phyloP scores from a whole-genome alignment of 2,329 filamentous ascomycete genomes.

The Colletotrichum sublineola region DNA sequence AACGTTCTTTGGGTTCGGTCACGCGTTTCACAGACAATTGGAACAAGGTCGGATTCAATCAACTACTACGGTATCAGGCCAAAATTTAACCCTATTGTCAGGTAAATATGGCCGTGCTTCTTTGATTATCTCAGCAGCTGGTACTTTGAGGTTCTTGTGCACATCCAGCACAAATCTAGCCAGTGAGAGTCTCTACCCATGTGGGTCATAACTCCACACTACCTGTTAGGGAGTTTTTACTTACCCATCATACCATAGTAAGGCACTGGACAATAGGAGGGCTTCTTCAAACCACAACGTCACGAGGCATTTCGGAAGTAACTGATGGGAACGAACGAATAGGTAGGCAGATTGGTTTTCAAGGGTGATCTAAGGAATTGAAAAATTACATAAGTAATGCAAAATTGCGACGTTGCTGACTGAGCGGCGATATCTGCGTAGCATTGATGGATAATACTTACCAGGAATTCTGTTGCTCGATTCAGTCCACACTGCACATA shows the following conservation, averaged over 20 bases:
- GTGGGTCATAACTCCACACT: too few relatives aligned
- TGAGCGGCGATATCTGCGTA: too few relatives aligned
- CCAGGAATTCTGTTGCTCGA: not conserved
- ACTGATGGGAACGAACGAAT: not conserved
- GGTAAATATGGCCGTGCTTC: too few relatives aligned
- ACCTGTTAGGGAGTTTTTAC: too few relatives aligned
- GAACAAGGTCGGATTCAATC: not conserved
- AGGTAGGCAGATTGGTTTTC: not conserved
- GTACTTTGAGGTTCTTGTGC: too few relatives aligned
- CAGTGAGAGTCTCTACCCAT: too few relatives aligned
- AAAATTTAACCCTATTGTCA: too few relatives aligned
- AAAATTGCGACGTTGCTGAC: slow-evolving; percentile 17
- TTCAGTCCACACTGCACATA: slow-evolving; percentile 2
- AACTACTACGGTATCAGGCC: too few relatives aligned
- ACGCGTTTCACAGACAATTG: not conserved
- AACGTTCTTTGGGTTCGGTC: not conserved
- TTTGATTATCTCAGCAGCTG: too few relatives aligned
- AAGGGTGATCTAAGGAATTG: not conserved
- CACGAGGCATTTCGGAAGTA: not conserved
- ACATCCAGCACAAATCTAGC: too few relatives aligned
- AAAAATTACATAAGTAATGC: not conserved
- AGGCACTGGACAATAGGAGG: not conserved
- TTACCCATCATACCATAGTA: too few relatives aligned
- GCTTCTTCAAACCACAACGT: not conserved
- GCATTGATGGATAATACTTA: slow-evolving; percentile 13